Conservation (phyloP, 2,329 filamentous ascomycete species). For the Berkeleyomyces rouxiae region DNA sequence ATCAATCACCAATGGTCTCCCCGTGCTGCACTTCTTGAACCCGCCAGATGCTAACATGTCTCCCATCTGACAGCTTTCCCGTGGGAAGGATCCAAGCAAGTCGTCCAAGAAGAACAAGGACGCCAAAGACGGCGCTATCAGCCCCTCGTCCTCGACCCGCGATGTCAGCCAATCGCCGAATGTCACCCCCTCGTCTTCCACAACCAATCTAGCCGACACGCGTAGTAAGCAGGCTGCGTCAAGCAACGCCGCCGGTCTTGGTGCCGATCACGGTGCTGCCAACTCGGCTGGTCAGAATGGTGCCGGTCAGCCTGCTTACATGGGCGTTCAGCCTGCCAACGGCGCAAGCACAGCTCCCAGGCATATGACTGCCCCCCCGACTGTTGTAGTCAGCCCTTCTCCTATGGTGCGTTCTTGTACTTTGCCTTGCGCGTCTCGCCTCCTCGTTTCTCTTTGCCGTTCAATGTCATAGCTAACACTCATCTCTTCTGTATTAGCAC, state of each 20-base stretch:
- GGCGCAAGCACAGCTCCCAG: constrained; percentile 46
- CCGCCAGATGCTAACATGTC: not conserved
- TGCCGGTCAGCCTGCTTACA: constrained; percentile 16
- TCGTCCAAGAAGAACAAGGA: constrained; percentile 63
- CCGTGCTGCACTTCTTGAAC: not conserved
- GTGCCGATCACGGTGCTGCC: constrained; percentile 17
- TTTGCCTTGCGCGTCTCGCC: constrained; percentile 13
- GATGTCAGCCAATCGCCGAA: constrained; percentile 44
- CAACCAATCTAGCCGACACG: constrained; percentile 68
- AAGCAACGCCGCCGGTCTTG: not conserved
- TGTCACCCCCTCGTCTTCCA: constrained; percentile 73
- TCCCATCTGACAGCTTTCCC: constrained; percentile 52
- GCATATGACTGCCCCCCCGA: constrained; percentile 54
- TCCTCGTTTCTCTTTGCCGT: not conserved
- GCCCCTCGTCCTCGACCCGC: constrained; percentile 47
- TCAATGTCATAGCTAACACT: not conserved
- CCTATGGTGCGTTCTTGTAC: constrained; percentile 51
- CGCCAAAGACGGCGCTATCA: constrained; percentile 59
- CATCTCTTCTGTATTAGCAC: constrained; percentile 39
- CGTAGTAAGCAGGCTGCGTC: constrained; percentile 52
- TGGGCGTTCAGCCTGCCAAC: constrained; percentile 22
- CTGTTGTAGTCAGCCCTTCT: constrained; percentile 87
- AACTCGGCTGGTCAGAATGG: constrained; percentile 23
- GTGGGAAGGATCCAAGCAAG: constrained; percentile 75
- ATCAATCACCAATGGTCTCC: not conserved